These are phyloP conservation scores for Ogataea hybrid DNA, from an alignment of 1,139 yeast genomes.

Conservation along the genomic window DNA sequence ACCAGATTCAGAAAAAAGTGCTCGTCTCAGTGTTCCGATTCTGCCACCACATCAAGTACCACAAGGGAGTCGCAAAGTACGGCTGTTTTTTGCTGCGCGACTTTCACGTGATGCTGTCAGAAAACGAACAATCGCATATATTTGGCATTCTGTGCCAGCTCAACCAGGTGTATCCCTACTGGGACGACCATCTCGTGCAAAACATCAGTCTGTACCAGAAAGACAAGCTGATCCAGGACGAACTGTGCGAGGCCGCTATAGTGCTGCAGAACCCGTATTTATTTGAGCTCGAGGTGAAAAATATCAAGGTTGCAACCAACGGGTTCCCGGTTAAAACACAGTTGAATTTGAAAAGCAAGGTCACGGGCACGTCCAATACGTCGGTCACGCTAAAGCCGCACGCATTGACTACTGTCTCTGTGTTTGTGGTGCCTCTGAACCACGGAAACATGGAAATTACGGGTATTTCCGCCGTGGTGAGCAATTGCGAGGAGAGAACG, in stretches of 20 bases:
- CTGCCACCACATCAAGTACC: constrained; percentile 19
- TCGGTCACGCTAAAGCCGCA: constrained; percentile 32
- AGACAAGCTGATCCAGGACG: constrained; percentile 50
- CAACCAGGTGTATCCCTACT: constrained; percentile 23
- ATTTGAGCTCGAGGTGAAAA: constrained; percentile 65
- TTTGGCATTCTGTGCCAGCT: constrained; percentile 17
- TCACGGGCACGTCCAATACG: constrained; percentile 13
- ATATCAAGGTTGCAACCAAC: constrained; percentile 43
- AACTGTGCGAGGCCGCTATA: constrained; percentile 51
- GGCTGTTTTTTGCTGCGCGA: constrained; percentile 26
- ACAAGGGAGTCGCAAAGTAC: constrained; percentile 22
- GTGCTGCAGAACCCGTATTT: constrained; percentile 78
- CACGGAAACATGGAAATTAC: constrained; percentile 41
- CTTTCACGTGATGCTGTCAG: constrained; percentile 32
- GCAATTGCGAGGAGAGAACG: constrained; percentile 40
- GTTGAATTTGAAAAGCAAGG: constrained; percentile 17
- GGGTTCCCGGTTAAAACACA: constrained; percentile 32
- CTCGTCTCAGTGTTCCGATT: constrained; percentile 24
- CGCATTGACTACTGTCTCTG: constrained; percentile 37
- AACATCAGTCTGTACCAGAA: constrained; percentile 26
- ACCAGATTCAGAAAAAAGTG: constrained; percentile 22
- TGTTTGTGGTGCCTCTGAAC: constrained; percentile 44
- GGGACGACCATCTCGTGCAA: constrained; percentile 26
- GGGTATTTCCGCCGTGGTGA: constrained; percentile 46
- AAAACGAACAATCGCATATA: constrained; percentile 44